phyloP scores from a whole-genome alignment of 345 rosid genomes.

The Acer campestre region DNA sequence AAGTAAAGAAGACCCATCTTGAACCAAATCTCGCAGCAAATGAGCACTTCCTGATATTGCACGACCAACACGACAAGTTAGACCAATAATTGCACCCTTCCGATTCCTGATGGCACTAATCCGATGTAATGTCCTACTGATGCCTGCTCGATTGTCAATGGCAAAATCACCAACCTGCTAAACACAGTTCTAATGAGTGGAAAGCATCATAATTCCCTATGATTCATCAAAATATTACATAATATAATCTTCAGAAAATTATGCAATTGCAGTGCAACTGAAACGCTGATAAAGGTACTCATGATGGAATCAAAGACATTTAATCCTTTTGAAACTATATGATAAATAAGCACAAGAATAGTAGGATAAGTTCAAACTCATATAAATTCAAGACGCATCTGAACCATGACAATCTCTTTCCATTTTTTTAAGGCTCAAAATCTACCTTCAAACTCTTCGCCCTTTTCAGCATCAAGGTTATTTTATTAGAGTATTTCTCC shows the following conservation, averaged over 20 bases:
- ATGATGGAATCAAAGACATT: not conserved
- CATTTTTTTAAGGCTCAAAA: not conserved
- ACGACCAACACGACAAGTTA: conserved; percentile 94
- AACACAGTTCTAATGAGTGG: conserved; percentile 10
- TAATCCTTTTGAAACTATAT: not conserved
- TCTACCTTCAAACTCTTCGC: not conserved
- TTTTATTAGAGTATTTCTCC: not conserved
- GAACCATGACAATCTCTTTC: not conserved
- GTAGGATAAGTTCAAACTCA: not conserved
- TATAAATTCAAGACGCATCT: not conserved
- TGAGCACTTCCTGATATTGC: conserved; percentile 80
- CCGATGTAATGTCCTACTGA: conserved; percentile 83
- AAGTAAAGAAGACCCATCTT: conserved; percentile 77
- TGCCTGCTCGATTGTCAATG: conserved; percentile 88
- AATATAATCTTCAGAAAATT: not conserved
- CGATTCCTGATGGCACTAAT: conserved; percentile 89
- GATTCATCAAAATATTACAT: not conserved
- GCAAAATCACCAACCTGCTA: conserved; percentile 88
- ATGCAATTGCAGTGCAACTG: conserved; percentile 1
- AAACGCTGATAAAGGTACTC: not conserved
- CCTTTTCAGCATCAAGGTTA: not conserved
- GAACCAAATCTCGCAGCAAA: conserved; percentile 72
- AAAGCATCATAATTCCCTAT: not conserved
- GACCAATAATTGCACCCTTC: conserved; percentile 70
- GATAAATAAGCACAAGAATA: not conserved